Evolutionary conservation across 2,329 filamentous ascomycete genomes (phyloP), one percentile per base, ranked within the genome.

Genomic region (Biscogniauxia sp.): DNA sequence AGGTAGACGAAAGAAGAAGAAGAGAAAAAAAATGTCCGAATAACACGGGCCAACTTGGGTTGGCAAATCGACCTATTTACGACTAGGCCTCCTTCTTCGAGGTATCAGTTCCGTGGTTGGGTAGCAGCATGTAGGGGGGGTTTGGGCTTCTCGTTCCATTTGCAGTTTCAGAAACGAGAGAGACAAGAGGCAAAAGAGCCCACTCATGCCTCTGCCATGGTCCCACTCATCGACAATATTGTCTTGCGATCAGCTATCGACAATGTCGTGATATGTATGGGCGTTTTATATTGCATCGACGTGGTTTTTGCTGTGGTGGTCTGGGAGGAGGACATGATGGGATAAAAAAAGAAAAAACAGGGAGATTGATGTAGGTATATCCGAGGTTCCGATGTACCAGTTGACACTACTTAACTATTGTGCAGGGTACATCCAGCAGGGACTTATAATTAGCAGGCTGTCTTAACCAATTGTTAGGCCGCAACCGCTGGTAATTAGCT

Each of bases 131-230:
- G 51, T 25, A 28, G 28, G 52, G 51, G 51, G 63, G 62, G 58
- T 60, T 45, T 45, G 37, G 37, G 37, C 25, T 54, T 59, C 25
- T 61, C 58, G 65, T 67, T 63, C 65, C 65, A 67, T 62, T 62
- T 64, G 37, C 53, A 63, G 65, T 67, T 67, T 67, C 65, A 66
- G 64, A 65, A 64, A 57, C 55, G 56, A 45, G 37, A 45, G 37
- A 45, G 37, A 45, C 13, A n/a, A 45, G 37, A 45, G 17, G 37
- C 1, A 45, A 17, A 45, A 45, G 37, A 45, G 37, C 51, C 57
- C 59, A 62, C 63, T 62, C 51, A 26, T 32, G 28, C 13, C 19
- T 52, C 37, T 45, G 13, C 15, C 37, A 45, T 15, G 37, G 37
- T 45, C 37, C 37, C 37, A 45, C 37, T 45, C 13, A 45, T 45